phyloP scores from a whole-genome alignment of 208 protist species.

The Zelonia costaricensis region DNA sequence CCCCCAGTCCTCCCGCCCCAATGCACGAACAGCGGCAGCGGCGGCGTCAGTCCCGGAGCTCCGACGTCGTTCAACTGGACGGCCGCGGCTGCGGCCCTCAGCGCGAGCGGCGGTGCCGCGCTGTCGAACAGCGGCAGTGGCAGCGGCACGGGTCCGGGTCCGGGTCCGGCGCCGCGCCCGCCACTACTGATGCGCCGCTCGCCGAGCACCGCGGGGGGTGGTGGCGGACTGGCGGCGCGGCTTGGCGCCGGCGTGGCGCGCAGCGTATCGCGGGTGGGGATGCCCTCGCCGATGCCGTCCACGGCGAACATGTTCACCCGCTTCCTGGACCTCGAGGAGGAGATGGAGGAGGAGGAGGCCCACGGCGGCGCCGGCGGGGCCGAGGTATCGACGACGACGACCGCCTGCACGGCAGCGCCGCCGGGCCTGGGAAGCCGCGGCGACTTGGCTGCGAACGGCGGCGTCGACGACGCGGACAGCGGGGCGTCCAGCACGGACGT shows the following conservation, averaged over 20 bases:
- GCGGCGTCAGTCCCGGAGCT: background rate
- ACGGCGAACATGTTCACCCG: constrained; percentile 63
- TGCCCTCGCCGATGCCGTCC: constrained; percentile 66
- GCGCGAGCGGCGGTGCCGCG: no score
- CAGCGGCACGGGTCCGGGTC: constrained; percentile 3
- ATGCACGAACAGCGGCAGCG: background rate
- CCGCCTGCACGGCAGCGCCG: background rate
- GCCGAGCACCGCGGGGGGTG: background rate
- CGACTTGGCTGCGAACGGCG: constrained; percentile 20
- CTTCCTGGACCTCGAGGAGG: constrained; percentile 43
- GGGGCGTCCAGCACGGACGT: constrained; percentile 54
- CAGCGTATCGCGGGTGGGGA: constrained; percentile 23
- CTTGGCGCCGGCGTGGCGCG: background rate
- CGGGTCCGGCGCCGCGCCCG: background rate
- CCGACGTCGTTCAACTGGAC: background rate
- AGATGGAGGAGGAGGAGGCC: constrained; percentile 25
- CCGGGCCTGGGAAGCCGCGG: constrained; percentile 6
- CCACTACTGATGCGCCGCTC: background rate
- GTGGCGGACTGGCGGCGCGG: background rate
- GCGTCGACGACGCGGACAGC: constrained; percentile 24
- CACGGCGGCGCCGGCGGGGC: constrained; percentile 2
- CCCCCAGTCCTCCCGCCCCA: background rate
- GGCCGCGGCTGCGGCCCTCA: background rate
- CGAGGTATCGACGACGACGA: background rate
- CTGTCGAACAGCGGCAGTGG: constrained; percentile 7